Percentiles rank a stretch among this genome's conserved stretches.
Conservation (phyloP, 352 stramenopile genomes). For the Pythium graminicola region DNA sequence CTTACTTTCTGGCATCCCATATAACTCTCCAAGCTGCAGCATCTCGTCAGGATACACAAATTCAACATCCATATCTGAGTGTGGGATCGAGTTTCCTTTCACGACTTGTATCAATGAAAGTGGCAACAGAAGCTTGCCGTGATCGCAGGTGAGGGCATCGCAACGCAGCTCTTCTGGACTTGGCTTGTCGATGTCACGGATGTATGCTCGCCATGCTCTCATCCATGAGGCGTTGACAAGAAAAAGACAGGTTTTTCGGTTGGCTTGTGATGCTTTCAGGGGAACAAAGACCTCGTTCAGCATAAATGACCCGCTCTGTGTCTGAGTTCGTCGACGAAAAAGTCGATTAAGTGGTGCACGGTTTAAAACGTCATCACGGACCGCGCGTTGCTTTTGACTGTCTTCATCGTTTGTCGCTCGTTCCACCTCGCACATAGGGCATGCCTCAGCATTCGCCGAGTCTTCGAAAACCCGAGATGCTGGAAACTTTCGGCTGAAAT, state of each 20-base stretch:
- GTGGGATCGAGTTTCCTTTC: conserved; percentile 35
- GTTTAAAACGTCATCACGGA: conserved; percentile 55
- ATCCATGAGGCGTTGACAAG: conserved; percentile 56
- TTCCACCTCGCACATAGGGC: conserved; percentile 43
- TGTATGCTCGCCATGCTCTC: conserved; percentile 57
- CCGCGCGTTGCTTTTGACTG: conserved; percentile 31
- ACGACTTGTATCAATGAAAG: conserved; percentile 36
- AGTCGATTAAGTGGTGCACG: conserved; percentile 39
- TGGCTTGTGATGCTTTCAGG: background rate
- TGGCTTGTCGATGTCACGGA: conserved; percentile 54
- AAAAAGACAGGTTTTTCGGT: conserved; percentile 36
- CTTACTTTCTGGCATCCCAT: conserved; percentile 36
- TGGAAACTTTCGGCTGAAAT: conserved; percentile 60
- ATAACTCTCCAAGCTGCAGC: conserved; percentile 44
- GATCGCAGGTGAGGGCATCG: conserved; percentile 37
- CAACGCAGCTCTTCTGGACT: conserved; percentile 28
- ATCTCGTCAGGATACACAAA: conserved; percentile 61
- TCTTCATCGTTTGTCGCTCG: conserved; percentile 50
- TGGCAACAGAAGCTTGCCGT: conserved; percentile 51
- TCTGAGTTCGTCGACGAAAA: conserved; percentile 34
- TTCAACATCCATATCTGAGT: conserved; percentile 43
- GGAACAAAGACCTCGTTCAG: conserved; percentile 41
- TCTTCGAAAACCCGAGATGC: conserved; percentile 30
- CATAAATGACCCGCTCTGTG: conserved; percentile 27
- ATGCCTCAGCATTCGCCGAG: conserved; percentile 29